A percentile compares a stretch with the other conserved stretches of the same genome.
Conservation (phyloP, 805 yeast genomes). For the Kuraishia capsulata region DNA sequence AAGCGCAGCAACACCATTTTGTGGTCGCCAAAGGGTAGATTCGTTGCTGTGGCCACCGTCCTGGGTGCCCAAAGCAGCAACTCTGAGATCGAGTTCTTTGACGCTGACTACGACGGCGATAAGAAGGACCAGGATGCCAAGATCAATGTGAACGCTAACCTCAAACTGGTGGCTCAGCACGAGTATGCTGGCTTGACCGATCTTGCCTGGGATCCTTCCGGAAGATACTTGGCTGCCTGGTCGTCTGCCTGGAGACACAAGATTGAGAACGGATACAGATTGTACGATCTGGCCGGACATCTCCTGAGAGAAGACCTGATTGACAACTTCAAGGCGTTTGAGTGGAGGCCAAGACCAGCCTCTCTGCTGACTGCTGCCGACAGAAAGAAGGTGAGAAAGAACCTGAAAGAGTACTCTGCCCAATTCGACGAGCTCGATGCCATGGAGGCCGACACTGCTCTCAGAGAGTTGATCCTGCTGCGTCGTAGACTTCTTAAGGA, state of each 20-base stretch:
- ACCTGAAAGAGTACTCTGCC: conserved; percentile 79
- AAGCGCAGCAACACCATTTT: conserved; percentile 63
- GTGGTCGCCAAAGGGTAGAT: conserved; percentile 94
- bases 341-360: conserved; percentile 97
- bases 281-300: conserved; percentile 79
- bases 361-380: conserved; percentile 67
- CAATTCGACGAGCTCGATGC: conserved; percentile 93
- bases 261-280: conserved; percentile 83
- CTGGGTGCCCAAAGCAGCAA: conserved; percentile 22
- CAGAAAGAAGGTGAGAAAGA: conserved; percentile 84
- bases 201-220: conserved; percentile 92
- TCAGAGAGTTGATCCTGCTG: conserved; percentile 77
- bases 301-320: conserved; percentile 64
- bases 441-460: conserved; percentile 90
- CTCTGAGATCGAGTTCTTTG: conserved; percentile 79
- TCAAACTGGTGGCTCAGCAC: conserved; percentile 53
- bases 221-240: conserved; percentile 83
- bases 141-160: conserved; percentile 44
- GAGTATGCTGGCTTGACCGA: conserved; percentile 74
- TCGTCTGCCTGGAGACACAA: conserved; percentile 80
- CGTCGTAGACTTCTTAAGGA: conserved; percentile 77
- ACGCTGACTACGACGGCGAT: conserved; percentile 71
- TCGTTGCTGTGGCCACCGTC: conserved; percentile 44
- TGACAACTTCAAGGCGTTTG: conserved; percentile 79
- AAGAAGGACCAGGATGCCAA: conserved; percentile 31